Conservation (phyloP, 1,284 basidiomycete genomes). For the Trichosporon asahii region DNA sequence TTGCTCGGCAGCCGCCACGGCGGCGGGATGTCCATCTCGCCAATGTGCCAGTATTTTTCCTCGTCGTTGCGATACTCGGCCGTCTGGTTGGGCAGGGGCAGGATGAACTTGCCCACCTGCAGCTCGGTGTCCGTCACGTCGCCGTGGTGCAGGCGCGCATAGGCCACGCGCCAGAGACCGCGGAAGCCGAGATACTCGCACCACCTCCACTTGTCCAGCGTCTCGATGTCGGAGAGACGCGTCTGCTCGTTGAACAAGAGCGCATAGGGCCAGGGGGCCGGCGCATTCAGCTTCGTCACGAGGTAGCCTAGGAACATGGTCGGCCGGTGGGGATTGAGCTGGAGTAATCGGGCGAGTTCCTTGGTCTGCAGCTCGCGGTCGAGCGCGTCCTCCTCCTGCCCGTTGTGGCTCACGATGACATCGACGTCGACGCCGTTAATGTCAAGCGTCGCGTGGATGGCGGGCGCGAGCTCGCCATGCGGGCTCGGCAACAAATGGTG, state of each 20-base stretch:
- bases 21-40: slow-evolving; percentile 63
- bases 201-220: slow-evolving; percentile 54
- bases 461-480: slow-evolving; percentile 78
- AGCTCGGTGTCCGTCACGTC: slow-evolving; percentile 51
- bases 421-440: slow-evolving; percentile 73
- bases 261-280: slow-evolving; percentile 76
- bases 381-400: slow-evolving; percentile 85
- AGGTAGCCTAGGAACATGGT: slow-evolving; percentile 80
- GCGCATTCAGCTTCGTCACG: slow-evolving; percentile 71
- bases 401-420: slow-evolving; percentile 85
- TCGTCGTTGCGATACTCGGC: slow-evolving; percentile 61
- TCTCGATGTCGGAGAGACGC: slow-evolving; percentile 57
- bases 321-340: slow-evolving; percentile 67
- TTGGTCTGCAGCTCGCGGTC: slow-evolving; percentile 84
- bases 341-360: slow-evolving; percentile 76
- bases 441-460: slow-evolving; percentile 83
- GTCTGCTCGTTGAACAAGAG: slow-evolving; percentile 58
- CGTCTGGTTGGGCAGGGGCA: slow-evolving; percentile 60
- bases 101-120: slow-evolving; percentile 69
- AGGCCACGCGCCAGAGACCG: slow-evolving; percentile 70
- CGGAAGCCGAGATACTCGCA: slow-evolving; percentile 87
- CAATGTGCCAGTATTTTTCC: slow-evolving; percentile 65
- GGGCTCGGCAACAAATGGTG: slow-evolving; percentile 90
- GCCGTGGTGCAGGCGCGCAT: slow-evolving; percentile 41
- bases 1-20: slow-evolving; percentile 47